Base-by-base conservation (phyloP, 495 filamentous ascomycete species). In the Chlorociboria aeruginascens region DNA sequence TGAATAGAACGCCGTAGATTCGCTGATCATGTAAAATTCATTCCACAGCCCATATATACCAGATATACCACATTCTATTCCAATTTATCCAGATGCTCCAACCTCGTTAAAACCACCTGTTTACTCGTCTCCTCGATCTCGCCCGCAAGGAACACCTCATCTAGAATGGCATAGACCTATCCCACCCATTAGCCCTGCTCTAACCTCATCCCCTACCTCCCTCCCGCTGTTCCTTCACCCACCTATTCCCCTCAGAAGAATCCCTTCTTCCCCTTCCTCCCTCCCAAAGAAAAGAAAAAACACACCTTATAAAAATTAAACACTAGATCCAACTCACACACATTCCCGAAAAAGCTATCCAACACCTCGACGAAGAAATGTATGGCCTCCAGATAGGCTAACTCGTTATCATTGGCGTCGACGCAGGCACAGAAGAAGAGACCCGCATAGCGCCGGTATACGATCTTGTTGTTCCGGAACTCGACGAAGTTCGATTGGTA, bases 401-500 rank as follows among this genome's bases (percentile, higher is more conserved):
- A 72, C 71, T 97, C 92, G 68, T 97, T 98, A 66, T 98, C 92
- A 64, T 95, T 96, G 45, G 93, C 90, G 69, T 98, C 92, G 56
- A 98, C 92, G 66, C 93, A 96, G 13, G 89, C 93, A 70, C 92
- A 97, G 68, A 97, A 98, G 72, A 98, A 98, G 17, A 98, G 77
- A 0, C 92, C 92, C 0, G 92, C 92, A 69, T 98, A 98, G 44
- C 92, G 81, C 20, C 92, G 83, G 68, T 98, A 98, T 17, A 98
- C 87, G 54, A 98, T 82, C 69, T 95, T 96, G 55, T 82, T 78
- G 66, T 83, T 81, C 61, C 90, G 80, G 77, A 88, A 82, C 70
- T 98, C 92, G 68, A 98, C 92, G 62, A 98, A 98, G 69, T 98
- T 98, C 62, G 86, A 94, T 64, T 98, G 92, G 69, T 98, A 94